Evolutionary conservation across 139 green algal genomes (phyloP), one percentile per base, ranked within the genome.

Genomic region (Chlorella sorokiniana): DNA sequence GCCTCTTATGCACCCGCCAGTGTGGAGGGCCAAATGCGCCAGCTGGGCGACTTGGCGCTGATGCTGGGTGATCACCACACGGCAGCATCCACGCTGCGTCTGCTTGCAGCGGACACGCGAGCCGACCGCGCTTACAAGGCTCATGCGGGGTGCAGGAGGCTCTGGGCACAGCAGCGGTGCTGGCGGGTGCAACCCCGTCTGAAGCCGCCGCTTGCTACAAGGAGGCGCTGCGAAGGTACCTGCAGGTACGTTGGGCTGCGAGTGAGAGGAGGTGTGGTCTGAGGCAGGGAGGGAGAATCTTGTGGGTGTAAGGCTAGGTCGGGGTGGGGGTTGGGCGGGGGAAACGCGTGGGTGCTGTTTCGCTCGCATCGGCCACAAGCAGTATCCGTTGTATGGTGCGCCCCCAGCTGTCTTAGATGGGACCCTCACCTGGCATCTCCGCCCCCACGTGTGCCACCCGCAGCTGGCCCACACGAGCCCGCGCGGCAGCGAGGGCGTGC

Each of bases 41-140:
- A 91, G 48, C 87, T 95, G 75, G 90, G 86, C 33, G 95, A 98
- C 87, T 83, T 96, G 38, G 87, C 94, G 1, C 96, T 98, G 81
- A 85, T 98, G 77, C 81, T 98, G 78, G 79, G 91, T 31, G 91
- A 97, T 75, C 96, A 94, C 74, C 88, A 96, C 27, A 93, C 93
- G 31, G 94, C 95, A 0, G 62, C 86, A 40, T 82, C 75, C 69
- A 95, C 87, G 35, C 96, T 98, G 90, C 90, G 93, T 45, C 88
- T 98, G 76, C 81, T 96, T 42, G 76, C 87, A 14, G 63, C 76
- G 2, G 92, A 96, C 78, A 92, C 86, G 68, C 88, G 88, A 44
- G 42, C 84, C 18, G 93, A 96, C 78, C 89, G 89, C 27, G 90
- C 87, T 10, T 96, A 85, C 85, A 85, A 88, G 52, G 87, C 92